Evolutionary conservation across 2,329 filamentous ascomycete species (phyloP).

Genomic region (Ceratocystis destructans): DNA sequence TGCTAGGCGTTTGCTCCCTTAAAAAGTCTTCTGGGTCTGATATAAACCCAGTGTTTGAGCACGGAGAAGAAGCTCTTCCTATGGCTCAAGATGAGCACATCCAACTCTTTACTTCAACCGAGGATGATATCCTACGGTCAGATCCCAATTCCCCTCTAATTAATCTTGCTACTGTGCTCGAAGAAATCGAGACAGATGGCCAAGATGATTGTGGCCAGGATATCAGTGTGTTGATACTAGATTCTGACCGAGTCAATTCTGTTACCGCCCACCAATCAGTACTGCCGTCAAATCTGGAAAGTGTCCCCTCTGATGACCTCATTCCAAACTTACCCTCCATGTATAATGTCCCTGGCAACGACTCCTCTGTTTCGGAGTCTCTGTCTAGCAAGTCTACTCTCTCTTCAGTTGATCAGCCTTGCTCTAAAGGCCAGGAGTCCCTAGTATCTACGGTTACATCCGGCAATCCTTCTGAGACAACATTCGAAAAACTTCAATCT

Average conservation of each 20-base stretch:
- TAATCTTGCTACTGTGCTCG: constrained; percentile 11
- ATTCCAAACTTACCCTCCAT: neutral
- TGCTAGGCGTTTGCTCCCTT: too few relatives aligned
- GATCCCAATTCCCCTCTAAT: neutral
- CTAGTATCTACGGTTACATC: neutral
- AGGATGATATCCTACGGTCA: neutral
- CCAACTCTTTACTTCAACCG: neutral
- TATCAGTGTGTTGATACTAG: neutral
- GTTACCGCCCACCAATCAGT: neutral
- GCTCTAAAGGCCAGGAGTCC: too few relatives aligned
- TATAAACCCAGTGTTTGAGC: neutral
- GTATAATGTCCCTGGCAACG: neutral
- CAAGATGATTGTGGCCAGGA: constrained; percentile 10
- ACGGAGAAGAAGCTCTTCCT: neutral
- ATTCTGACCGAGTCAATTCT: neutral
- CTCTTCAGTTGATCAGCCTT: too few relatives aligned
- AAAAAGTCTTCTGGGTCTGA: neutral
- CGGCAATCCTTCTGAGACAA: neutral
- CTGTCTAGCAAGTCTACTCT: too few relatives aligned
- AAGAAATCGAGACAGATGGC: constrained; percentile 12
- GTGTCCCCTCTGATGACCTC: neutral
- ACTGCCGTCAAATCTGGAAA: neutral
- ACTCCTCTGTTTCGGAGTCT: neutral
- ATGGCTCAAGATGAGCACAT: neutral
- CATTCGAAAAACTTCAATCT: neutral